Percentiles rank a stretch among this genome's conserved stretches.
phyloP scores from a whole-genome alignment of 495 filamentous ascomycete species.

The Lentithecium fluviatile region DNA sequence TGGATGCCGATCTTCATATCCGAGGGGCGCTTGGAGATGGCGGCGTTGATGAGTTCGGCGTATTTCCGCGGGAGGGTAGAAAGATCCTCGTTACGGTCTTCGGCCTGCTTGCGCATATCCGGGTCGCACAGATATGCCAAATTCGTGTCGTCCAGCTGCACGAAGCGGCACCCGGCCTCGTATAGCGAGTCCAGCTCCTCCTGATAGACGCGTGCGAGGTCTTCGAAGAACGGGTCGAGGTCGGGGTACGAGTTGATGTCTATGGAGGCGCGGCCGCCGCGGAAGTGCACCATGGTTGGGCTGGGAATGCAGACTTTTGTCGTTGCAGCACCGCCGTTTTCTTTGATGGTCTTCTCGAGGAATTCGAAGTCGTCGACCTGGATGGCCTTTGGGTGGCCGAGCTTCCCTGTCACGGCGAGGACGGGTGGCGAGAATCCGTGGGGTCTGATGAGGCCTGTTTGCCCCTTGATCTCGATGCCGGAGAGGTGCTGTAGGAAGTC shows the following conservation, averaged over 20 bases:
- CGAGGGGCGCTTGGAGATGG: constrained; percentile 39
- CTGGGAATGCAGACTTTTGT: constrained; percentile 37
- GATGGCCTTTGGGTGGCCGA: constrained; percentile 33
- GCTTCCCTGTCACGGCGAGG: constrained; percentile 34
- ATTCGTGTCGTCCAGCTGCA: constrained; percentile 46
- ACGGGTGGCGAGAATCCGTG: constrained; percentile 36
- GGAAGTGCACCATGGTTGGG: constrained; percentile 41
- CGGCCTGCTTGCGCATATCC: constrained; percentile 39
- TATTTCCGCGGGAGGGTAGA: constrained; percentile 40
- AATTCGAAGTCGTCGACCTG: constrained; percentile 39
- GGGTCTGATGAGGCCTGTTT: constrained; percentile 27
- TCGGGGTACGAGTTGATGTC: constrained; percentile 37
- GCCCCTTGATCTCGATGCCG: constrained; percentile 32
- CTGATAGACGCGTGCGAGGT: constrained; percentile 42
- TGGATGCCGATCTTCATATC: constrained; percentile 46
- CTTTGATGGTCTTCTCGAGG: constrained; percentile 32
- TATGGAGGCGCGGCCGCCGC: constrained; percentile 36
- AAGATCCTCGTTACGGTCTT: constrained; percentile 40
- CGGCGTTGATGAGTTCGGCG: constrained; percentile 42
- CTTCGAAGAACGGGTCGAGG: constrained; percentile 41
- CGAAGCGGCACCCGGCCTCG: constrained; percentile 40
- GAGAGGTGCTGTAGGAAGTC: constrained; percentile 36
- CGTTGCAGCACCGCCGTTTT: constrained; percentile 25
- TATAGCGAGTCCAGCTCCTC: constrained; percentile 42
- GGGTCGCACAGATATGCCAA: constrained; percentile 45